Evolutionary conservation across 2,329 filamentous ascomycete species (phyloP), one percentile per base, ranked within the genome.

Genomic region (Epichloe elymi): DNA sequence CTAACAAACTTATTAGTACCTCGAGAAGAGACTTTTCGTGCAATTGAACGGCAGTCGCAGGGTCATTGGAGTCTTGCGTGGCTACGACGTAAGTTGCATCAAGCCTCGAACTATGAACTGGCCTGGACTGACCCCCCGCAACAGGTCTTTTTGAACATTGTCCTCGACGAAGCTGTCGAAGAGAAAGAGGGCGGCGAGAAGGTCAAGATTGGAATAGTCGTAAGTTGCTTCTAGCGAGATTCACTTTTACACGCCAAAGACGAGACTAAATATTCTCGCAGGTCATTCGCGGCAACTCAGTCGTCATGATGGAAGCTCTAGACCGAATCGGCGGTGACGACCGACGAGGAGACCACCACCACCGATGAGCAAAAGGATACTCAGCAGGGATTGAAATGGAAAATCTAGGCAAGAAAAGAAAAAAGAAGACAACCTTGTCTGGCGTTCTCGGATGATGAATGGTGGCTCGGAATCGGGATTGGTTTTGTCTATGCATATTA

Each of bases 11-110:
- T 20, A 48, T 47, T 62, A 98, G 93, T 98, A 98, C 72, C 89
- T 98, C 72, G 93, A 98, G 78, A 98, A 98, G 82, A 82, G 91
- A 72, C 80, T 98, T 65, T 95, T 96, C 70, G 89, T 97, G 59
- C 91, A 98, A 70, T 76, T 98, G 50, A 98, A 98, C 71, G 93
- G 93, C 65, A 95, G 90, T 70, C 86, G 93, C 68, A 97, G 95
- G 72, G 91, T 98, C 55, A 88, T 95, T 67, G 93, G 94, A 51
- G 80, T 95, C 48, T 79, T 98, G 53, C 84, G 93, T 58, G 93
- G 93, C 54, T 98, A 97, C 70, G 93, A 98, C 82, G 93, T 96
- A 73, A 58, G 85, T 63, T 46, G 39, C n/a, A 3, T 42, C 41
- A 3, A 14, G 2, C 3, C 11, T 1, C 3, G 12, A 23, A 19